A percentile compares a stretch with the other conserved stretches of the same genome.
phyloP scores from a whole-genome alignment of 768 basidiomycete genomes.

The Suillus subalutaceus region DNA sequence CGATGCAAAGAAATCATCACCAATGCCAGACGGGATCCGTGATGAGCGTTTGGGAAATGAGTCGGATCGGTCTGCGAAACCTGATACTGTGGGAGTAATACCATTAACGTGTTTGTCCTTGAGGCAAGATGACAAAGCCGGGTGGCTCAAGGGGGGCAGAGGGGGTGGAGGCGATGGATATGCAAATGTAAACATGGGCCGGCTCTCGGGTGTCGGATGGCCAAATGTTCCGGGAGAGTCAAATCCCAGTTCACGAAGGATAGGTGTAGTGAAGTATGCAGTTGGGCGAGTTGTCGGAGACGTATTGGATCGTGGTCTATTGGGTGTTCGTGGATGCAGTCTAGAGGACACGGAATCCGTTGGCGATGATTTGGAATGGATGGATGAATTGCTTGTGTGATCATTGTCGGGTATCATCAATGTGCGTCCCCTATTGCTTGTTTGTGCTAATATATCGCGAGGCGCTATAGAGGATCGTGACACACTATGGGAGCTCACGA shows the following conservation, averaged over 20 bases:
- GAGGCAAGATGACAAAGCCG: conserved; percentile 26
- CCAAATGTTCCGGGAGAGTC: conserved; percentile 49
- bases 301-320: conserved; percentile 23
- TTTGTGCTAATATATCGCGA: conserved; percentile 10
- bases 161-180: conserved; percentile 48
- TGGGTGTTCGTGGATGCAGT: conserved; percentile 30
- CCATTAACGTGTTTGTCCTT: conserved; percentile 15
- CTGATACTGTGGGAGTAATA: conserved; percentile 10
- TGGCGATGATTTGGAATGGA: conserved; percentile 35
- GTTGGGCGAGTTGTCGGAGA: conserved; percentile 17
- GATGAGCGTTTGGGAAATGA: conserved; percentile 22
- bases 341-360: conserved; percentile 30
- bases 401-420: background rate
- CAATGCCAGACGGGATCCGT: conserved; percentile 12
- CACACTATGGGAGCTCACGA: conserved; percentile 22
- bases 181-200: conserved; percentile 26
- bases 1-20: conserved; percentile 25
- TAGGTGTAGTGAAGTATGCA: conserved; percentile 30
- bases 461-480: conserved; percentile 19
- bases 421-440: background rate
- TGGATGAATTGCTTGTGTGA: conserved; percentile 10
- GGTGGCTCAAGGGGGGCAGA: conserved; percentile 55
- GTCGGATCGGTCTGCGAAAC: conserved; percentile 27
- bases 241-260: conserved; percentile 20
- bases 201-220: conserved; percentile 35